phyloP scores from a whole-genome alignment of 2,329 filamentous ascomycete genomes.

The Verticillium longisporum region DNA sequence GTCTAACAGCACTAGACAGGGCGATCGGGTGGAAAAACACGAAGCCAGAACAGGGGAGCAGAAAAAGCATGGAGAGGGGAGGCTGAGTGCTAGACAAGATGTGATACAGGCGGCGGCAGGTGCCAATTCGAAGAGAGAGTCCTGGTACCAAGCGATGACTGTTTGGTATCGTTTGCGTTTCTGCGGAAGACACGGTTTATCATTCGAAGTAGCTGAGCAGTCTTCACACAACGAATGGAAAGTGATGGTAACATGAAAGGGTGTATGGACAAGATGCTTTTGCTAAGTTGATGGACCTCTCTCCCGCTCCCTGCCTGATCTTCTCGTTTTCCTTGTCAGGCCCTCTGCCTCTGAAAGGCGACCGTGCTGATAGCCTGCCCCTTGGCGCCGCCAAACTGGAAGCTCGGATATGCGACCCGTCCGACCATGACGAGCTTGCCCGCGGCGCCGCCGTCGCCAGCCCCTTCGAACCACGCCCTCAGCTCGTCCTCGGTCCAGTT shows the following conservation, averaged over 20 bases:
- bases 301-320: not conserved
- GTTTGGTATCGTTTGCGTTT: not conserved
- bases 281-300: not conserved
- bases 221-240: not conserved
- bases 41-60: not conserved
- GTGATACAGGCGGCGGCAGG: not conserved
- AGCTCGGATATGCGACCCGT: slow-evolving; percentile 74
- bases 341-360: slow-evolving; percentile 55
- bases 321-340: not conserved
- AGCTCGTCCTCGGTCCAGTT: slow-evolving; percentile 96
- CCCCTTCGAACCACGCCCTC: slow-evolving; percentile 64
- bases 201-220: not conserved
- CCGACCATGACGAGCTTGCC: slow-evolving; percentile 54
- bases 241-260: not conserved
- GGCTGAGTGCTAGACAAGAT: not conserved
- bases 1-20: not conserved
- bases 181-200: not conserved
- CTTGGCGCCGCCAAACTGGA: slow-evolving; percentile 82
- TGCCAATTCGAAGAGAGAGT: not conserved
- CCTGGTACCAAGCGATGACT: not conserved
- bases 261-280: not conserved
- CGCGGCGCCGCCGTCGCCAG: slow-evolving; percentile 12
- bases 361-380: slow-evolving; percentile 86
- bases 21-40: not conserved
- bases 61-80: not conserved